Percentiles rank a stretch among this genome's conserved stretches.
These are phyloP conservation scores for Mycosarcoma mackinlayi DNA, from an alignment of 1,284 basidiomycete species.

Conservation along the genomic window DNA sequence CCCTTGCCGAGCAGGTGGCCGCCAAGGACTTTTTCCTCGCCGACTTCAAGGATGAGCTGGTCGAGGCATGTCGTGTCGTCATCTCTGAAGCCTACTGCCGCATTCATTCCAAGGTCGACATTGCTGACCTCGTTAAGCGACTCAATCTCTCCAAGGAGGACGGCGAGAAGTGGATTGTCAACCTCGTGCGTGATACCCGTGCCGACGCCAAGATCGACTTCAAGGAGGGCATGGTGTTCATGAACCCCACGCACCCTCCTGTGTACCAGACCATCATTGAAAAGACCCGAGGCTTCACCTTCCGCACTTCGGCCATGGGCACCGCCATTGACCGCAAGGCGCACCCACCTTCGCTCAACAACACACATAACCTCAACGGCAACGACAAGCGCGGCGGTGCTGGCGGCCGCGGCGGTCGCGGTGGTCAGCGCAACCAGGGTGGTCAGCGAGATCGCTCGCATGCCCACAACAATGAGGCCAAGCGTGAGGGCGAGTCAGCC, in stretches of 20 bases:
- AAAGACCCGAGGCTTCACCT: slow-evolving; percentile 89
- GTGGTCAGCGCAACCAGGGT: slow-evolving; percentile 55
- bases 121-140: slow-evolving; percentile 91
- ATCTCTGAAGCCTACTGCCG: slow-evolving; percentile 97
- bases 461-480: slow-evolving; percentile 24
- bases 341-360: slow-evolving; percentile 55
- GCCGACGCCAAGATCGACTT: slow-evolving; percentile 98
- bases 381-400: slow-evolving; percentile 51
- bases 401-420: slow-evolving; percentile 56
- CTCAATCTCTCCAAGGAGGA: slow-evolving; percentile 91
- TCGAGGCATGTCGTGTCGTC: slow-evolving; percentile 94
- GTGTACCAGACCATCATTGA: slow-evolving; percentile 96
- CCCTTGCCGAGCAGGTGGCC: slow-evolving; percentile 83
- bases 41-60: slow-evolving; percentile 89
- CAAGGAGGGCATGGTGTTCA: slow-evolving; percentile 95
- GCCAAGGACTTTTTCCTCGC: slow-evolving; percentile 92
- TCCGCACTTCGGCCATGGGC: slow-evolving; percentile 89
- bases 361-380: slow-evolving; percentile 51
- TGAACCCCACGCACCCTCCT: slow-evolving; percentile 86
- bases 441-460: slow-evolving; percentile 42
- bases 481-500: slow-evolving; percentile 39
- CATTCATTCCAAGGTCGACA: slow-evolving; percentile 96
- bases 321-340: slow-evolving; percentile 79
- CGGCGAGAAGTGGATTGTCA: slow-evolving; percentile 99
- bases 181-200: slow-evolving; percentile 93